Conservation (phyloP, 768 basidiomycete genomes). For the Kwoniella sp. region DNA sequence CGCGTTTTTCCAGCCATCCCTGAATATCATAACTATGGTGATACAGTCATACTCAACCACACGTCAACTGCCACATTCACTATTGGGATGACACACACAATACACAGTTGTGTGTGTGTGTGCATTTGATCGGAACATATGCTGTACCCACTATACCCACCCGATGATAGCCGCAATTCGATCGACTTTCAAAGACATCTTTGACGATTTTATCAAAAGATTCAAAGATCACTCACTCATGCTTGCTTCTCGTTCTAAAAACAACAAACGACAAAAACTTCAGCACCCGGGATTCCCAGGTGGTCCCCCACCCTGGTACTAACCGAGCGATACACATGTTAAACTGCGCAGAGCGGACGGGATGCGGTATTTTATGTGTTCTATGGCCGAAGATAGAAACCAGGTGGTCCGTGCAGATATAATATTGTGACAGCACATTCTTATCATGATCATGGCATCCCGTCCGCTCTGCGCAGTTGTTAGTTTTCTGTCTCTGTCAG, state of each 20-base stretch:
- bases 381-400: constrained; percentile 1
- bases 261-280: constrained; percentile 1
- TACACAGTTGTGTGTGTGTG: no score
- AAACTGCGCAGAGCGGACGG: constrained; percentile 2
- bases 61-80: constrained; percentile 3
- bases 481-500: no score
- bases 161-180: no score
- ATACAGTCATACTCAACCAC: not conserved
- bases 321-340: constrained; percentile 2
- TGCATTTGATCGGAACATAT: not conserved
- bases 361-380: constrained; percentile 1
- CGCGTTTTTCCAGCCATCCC: constrained; percentile 23
- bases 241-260: no score
- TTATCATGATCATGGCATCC: not conserved
- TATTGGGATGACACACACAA: not conserved
- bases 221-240: no score
- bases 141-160: not conserved
- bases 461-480: constrained; percentile 1
- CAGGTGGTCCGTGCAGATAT: not conserved
- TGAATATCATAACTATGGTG: not conserved
- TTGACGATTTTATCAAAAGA: no score
- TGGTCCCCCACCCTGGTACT: constrained; percentile 2
- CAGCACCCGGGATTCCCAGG: constrained; percentile 2
- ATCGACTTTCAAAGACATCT: no score
- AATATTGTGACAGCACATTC: no score